These are phyloP conservation scores for Botrytis galanthina DNA, from an alignment of 2,329 filamentous ascomycete genomes.

Conservation along the genomic window DNA sequence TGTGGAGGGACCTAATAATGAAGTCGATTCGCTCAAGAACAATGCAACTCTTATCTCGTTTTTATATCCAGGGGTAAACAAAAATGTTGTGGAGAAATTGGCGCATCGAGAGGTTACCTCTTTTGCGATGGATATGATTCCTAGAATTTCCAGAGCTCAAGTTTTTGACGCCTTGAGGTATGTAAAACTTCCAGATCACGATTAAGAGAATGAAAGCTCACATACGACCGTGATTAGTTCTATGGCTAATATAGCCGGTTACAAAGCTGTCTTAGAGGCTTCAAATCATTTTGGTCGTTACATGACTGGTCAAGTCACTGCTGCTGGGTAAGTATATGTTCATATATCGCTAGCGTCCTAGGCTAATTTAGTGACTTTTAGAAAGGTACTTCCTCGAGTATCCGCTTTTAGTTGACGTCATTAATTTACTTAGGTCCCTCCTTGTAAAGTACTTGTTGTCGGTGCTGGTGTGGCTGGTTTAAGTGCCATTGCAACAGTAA, in stretches of 20 bases:
- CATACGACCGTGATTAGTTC: slow-evolving; percentile 52
- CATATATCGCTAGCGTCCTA: not conserved
- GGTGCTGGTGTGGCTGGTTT: slow-evolving; percentile 86
- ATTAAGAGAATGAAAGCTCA: slow-evolving; percentile 20
- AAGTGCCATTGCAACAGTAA: slow-evolving; percentile 76
- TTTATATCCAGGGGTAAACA: slow-evolving; percentile 79
- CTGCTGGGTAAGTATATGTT: slow-evolving; percentile 59
- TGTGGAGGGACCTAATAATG: slow-evolving; percentile 54
- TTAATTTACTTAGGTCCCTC: slow-evolving; percentile 65
- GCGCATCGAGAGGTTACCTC: slow-evolving; percentile 68
- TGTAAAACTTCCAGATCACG: not conserved
- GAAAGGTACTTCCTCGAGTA: slow-evolving; percentile 32
- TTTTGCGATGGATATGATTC: slow-evolving; percentile 93
- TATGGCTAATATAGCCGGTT: slow-evolving; percentile 93
- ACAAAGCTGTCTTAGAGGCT: slow-evolving; percentile 87
- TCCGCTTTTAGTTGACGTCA: slow-evolving; percentile 12
- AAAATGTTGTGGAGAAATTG: slow-evolving; percentile 69
- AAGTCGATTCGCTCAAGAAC: slow-evolving; percentile 65
- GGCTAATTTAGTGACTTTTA: slow-evolving; percentile 34
- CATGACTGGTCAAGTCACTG: slow-evolving; percentile 84
- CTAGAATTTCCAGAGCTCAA: slow-evolving; percentile 83
- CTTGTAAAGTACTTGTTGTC: slow-evolving; percentile 86
- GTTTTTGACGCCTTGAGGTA: slow-evolving; percentile 74
- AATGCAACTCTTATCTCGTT: slow-evolving; percentile 78
- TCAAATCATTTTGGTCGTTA: slow-evolving; percentile 88